These are phyloP conservation scores for Stagonosporopsis vannaccii DNA, from an alignment of 2,329 filamentous ascomycete genomes.

Conservation along the genomic window DNA sequence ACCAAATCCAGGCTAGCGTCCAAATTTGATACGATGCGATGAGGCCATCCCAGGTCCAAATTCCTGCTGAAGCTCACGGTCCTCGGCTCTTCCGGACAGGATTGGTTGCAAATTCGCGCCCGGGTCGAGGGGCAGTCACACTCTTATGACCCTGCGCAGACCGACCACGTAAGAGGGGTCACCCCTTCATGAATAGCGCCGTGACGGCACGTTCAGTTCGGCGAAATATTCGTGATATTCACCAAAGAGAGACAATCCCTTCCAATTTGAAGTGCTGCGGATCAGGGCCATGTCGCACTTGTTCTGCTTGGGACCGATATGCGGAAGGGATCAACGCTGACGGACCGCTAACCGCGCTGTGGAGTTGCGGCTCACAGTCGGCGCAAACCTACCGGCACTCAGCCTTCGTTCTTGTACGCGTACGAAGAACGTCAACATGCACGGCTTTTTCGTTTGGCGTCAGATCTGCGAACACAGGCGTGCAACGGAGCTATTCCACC, in stretches of 20 bases:
- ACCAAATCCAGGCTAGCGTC: slow-evolving; percentile 35
- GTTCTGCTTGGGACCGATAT: slow-evolving; percentile 24
- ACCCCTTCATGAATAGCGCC: slow-evolving; percentile 26
- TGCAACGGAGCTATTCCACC: slow-evolving; percentile 4
- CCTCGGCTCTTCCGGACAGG: slow-evolving; percentile 40
- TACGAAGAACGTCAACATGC: slow-evolving; percentile 1
- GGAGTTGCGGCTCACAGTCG: slow-evolving; percentile 30
- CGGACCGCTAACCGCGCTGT: slow-evolving; percentile 18
- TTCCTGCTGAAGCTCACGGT: slow-evolving; percentile 30
- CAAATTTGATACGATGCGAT: slow-evolving; percentile 20
- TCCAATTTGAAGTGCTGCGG: slow-evolving; percentile 11
- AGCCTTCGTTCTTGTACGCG: slow-evolving; percentile 7
- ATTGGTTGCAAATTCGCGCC: slow-evolving; percentile 40
- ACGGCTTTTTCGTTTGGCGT: slow-evolving; percentile 9
- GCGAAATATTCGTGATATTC: slow-evolving; percentile 35
- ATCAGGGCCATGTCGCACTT: slow-evolving; percentile 17
- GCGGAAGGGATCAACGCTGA: slow-evolving; percentile 39
- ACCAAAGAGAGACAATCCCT: slow-evolving; percentile 28
- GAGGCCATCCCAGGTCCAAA: slow-evolving; percentile 31
- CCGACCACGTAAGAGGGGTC: slow-evolving; percentile 32
- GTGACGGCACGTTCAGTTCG: slow-evolving; percentile 28
- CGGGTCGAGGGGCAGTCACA: slow-evolving; percentile 39
- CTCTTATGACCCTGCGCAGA: slow-evolving; percentile 44
- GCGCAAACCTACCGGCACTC: slow-evolving; percentile 25
- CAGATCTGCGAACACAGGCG: slow-evolving; percentile 4